Evolutionary conservation across 2,329 filamentous ascomycete genomes (phyloP), one percentile per base, ranked within the genome.

Genomic region (Trichophyton verrucosum): DNA sequence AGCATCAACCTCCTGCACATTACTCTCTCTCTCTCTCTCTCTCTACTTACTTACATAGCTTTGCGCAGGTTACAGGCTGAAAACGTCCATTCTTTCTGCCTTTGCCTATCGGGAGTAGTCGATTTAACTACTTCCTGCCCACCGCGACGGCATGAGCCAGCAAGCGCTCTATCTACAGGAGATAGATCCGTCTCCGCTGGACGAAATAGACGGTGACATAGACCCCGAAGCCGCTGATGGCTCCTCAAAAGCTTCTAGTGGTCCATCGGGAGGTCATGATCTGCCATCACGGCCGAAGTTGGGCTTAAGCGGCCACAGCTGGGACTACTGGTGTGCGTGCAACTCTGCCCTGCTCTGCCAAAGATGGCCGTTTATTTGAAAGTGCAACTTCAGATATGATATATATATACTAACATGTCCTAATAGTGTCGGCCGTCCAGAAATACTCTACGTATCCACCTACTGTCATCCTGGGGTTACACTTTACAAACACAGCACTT

Each of bases 391-490:
- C n/a, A 7, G 4, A 8, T 46, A n/a, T 27, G 22, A 7, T 6
- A 6, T 8, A 57, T 6, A 6, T 8, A 49, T 44, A 61, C 24
- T 6, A 3, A 44, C 17, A 2, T 22, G 42, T 13, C 36, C 22
- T 36, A 17, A 7, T 65, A 89, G 87, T 95, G 59, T 81, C 81
- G 3, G 83, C 88, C 56, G 80, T 94, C 40, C 94, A 97, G 73
- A 87, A 85, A 72, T 96, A 95, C 78, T 94, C 90, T 0, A 90
- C 88, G 66, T 95, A 96, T 76, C 84, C 88, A 65, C 91, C 89
- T 69, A 84, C 83, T 64, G 76, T 89, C 65, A 95, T 92, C 76
- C 81, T 86, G 38, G 79, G 83, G 33, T 80, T 94, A 61, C 91
- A 95, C 76, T 78, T 94, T 64, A 80, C 85, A 68, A 95, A 91